Evolutionary conservation across 495 filamentous ascomycete genomes (phyloP).

Genomic region (Aspergillus coremiiformis): DNA sequence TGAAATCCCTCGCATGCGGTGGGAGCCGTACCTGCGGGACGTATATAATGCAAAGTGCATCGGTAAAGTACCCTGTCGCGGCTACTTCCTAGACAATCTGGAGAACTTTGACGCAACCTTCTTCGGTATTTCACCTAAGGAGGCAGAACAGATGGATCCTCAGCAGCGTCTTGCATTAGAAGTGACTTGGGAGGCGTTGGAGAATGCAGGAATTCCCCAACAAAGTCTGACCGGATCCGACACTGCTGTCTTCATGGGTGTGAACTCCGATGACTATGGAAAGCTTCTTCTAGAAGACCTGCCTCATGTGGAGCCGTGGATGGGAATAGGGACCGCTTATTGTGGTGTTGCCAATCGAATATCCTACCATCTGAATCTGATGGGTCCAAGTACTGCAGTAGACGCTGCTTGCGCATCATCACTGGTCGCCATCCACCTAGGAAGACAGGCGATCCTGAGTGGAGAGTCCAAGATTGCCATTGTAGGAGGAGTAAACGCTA

Average conservation of each 20-base stretch:
- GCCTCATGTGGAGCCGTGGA: slow-evolving; percentile 27
- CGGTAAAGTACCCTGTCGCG: slow-evolving; percentile 14
- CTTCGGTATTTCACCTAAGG: slow-evolving; percentile 6
- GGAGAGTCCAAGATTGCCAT: slow-evolving; percentile 18
- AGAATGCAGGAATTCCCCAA: slow-evolving; percentile 21
- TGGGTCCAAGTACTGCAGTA: slow-evolving; percentile 23
- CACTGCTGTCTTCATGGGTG: slow-evolving; percentile 24
- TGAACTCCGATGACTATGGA: slow-evolving; percentile 31
- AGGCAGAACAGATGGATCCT: slow-evolving; percentile 29
- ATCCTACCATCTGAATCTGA: slow-evolving; percentile 25
- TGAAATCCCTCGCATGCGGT: slow-evolving; percentile 23
- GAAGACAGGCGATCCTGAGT: slow-evolving; percentile 1
- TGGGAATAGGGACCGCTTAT: slow-evolving; percentile 24
- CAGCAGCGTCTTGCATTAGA: slow-evolving; percentile 47
- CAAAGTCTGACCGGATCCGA: slow-evolving; percentile 17
- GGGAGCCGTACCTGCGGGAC: slow-evolving; percentile 31
- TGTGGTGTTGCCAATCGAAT: slow-evolving; percentile 27
- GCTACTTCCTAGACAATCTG: slow-evolving; percentile 29
- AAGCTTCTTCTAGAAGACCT: slow-evolving; percentile 29
- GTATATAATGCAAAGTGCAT: slow-evolving; percentile 22
- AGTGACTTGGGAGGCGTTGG: slow-evolving; percentile 42
- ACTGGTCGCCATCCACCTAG: slow-evolving; percentile 13
- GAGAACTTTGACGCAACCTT: slow-evolving; percentile 27
- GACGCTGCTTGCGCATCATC: slow-evolving; percentile 32
- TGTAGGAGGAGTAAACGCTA: slow-evolving; percentile 19